Base-by-base conservation (phyloP, 305 asterid species). In the Fraxinus baroniana region DNA sequence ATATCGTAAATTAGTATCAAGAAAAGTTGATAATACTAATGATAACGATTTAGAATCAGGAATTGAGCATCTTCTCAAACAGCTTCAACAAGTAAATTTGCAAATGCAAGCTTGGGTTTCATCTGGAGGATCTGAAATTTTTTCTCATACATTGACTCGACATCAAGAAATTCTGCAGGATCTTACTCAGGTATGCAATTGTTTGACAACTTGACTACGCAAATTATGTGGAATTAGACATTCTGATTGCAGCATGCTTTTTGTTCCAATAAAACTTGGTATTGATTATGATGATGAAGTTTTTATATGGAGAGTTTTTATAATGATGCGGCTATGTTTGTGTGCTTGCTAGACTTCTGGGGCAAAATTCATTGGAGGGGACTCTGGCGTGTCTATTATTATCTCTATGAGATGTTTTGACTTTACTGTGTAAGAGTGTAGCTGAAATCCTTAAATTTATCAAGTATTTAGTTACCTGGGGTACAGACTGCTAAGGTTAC, bases 31-130 rank as follows among this genome's bases (percentile, higher is more conserved):
- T 71, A 83, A 83, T 81, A 86, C 87, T 62, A 87, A 82, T 60
- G 95, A 93, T 83, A 91, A 85, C 79, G 96, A 91, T 78, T 85
- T 92, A 85, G 97, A 94, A 84, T 90, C 92, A 28, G 94, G 96
- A 82, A 90, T 95, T 76, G 95, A 87, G 68, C 97, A 91, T 79
- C 91, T 93, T 74, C 91, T 95, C 84, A 95, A 91, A 86, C 97
- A 94, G 85, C 98, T 95, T 81, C 94, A 93, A 83, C 95, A 90
- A 87, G 90, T 93, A 62, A 91, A 94, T 91, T 82, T 88, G 80
- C 97, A 94, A 89, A 95, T 95, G 99, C 99, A 95, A 88, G 92
- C 98, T 72, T 95, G 98, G 99, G 93, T 94, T 85, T 94, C 99
- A 83, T 92, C 98, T n/a, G 99, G 98, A 80, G 99, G 99, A 87